Base-by-base conservation (phyloP, 2,329 filamentous ascomycete species). In the Fusarium sp. region DNA sequence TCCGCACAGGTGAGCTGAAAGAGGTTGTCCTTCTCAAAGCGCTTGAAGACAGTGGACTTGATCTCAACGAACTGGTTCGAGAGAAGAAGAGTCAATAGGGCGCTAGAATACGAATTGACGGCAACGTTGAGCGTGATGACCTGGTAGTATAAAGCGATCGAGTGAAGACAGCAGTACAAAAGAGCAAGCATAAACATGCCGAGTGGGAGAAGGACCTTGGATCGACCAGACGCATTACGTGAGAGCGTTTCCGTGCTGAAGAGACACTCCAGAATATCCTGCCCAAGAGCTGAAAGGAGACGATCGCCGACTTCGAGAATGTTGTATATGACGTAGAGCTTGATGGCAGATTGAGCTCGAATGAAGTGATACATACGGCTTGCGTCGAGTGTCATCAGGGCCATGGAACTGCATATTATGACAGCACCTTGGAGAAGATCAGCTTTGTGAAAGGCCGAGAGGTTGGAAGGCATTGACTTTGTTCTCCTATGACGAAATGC, bases 11-110 rank as follows among this genome's bases (percentile, higher is more conserved):
- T 97, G 17, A 99, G 86, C 80, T 99, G 96, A 78, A 99, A 99
- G 0, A 97, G 85, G 73, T 97, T 98, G 78, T 99, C 96, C 80
- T 98, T 98, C 76, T 99, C 96, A 70, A 98, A 97, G 67, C 95
- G 96, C 84, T 99, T 98, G 85, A 99, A 99, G 2, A 99, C 97
- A 0, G 95, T 97, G 67, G 93, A 93, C 79, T 99, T 99, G 85
- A 99, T 97, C 83, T 99, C 96, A 45, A 99, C 96, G 76, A 99
- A 99, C 78, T 99, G 97, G 78, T 98, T 99, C 10, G 95, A 98
- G 79, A 99, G 89, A 4, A 99, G 86, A 2, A 99, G 88, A 0
- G 96, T 98, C 37, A 99, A 86, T 7, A 99, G 85, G 0, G 96
- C 95, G 78, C 99, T 99, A 0, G 95, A 98, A 81, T 99, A 99